Base-by-base conservation (phyloP, 2,329 filamentous ascomycete genomes). In the Fusarium papillatum region DNA sequence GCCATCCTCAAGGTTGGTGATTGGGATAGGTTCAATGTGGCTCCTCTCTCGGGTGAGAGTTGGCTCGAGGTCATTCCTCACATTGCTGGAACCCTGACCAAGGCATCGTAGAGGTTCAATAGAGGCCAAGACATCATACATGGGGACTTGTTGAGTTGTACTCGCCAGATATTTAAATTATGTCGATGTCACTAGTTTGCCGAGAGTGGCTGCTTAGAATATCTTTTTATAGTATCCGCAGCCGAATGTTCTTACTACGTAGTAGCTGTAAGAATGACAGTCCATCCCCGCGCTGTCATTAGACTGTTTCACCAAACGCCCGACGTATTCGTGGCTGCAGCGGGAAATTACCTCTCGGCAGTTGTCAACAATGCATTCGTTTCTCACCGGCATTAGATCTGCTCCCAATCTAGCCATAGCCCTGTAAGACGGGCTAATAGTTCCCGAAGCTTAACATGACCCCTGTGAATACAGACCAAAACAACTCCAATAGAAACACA, bases 391-490 rank as follows among this genome's bases (percentile, higher is more conserved):
- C 19, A 55, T n/a, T 14, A 16, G 50, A 55, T 19, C 29, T 9
- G 19, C 29, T 6, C 31, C 5, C 13, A 14, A 34, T 55, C 29
- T 34, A 8, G 50, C 2, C 39, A 16, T 43, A 46, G 36, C 26
- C 36, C 39, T 16, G 50, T 66, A 66, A 66, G 64, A 59, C 64
- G 64, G 64, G 24, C 26, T 43, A 59, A 66, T 57, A 36, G 29
- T 16, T 34, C 26, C 64, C 64, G 50, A 59, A 31, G 22, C 36
- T 43, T 17, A 19, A 57, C 50, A 38, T 1, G 26, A 29, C 22
- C 43, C 43, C 43, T 64, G 43, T 48, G 62, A 19, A 38, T 24
- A 46, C 6, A 10, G 26, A n/a, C 26, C 41, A 19, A 53, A 38
- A 29, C 43, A 38, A 34, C 29, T 36, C 62, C 62, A 53, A 43